Evolutionary conservation across 1,284 basidiomycete species (phyloP), one percentile per base, ranked within the genome.

Genomic region (Leccinum olivaceoglutinosum): DNA sequence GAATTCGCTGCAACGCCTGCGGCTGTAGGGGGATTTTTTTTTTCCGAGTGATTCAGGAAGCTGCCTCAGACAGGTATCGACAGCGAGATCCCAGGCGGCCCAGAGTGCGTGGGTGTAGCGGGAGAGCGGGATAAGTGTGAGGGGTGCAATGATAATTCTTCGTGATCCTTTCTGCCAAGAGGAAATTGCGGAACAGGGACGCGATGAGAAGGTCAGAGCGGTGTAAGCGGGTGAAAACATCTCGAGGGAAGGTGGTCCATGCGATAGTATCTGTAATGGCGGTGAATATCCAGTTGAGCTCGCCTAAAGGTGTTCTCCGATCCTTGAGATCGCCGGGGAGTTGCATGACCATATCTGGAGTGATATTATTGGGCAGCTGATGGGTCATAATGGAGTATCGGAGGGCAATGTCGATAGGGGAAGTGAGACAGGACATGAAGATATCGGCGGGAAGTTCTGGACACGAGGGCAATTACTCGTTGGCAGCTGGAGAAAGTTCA

Each of bases 221-320:
- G 77, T 98, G 99, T 38, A 99, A 80, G 46, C 94, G 86, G 54
- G 94, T 95, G 78, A 99, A 99, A 11, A 95, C 86, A 60, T 96
- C 93, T 60, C 92, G 86, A 21, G 95, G 92, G 72, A 99, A 95
- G 0, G 94, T 94, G 11, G 96, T 95, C 96, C 97, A 99, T 12
- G 97, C 97, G 67, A 99, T 98, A 8, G 96, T 98, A 77, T 99
- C 96, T 16, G 96, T 99, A 67, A 99, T 94, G 51, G 96, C 94
- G 2, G 94, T 98, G 78, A 99, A 98, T 69, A 99, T 98, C 96
- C 97, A 99, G 76, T 98, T 98, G 34, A 99, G 86, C 77, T 99
- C 96, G 60, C 96, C 96, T 2, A 99, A 82, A 1, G 96, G 96
- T 3, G 97, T 98, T 29, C 95, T 85, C 39, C 96, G 85, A 73